A percentile compares a stretch with the other conserved stretches of the same genome.
phyloP scores from a whole-genome alignment of 1,284 basidiomycete species.

The Ceratobasidium theobromae region DNA sequence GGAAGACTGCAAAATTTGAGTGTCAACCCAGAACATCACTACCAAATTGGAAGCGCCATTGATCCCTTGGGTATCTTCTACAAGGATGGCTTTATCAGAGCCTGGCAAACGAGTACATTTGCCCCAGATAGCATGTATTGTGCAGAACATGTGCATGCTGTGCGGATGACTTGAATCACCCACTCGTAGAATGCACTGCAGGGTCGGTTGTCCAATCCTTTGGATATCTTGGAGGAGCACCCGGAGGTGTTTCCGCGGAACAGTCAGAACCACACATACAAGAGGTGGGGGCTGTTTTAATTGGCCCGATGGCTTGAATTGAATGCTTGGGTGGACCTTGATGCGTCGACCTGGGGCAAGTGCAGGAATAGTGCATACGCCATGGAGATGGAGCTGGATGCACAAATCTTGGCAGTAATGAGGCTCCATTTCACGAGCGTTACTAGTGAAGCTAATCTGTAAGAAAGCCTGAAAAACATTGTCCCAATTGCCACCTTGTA shows the following conservation, averaged over 20 bases:
- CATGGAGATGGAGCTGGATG: conserved; percentile 3
- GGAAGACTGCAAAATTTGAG: neutral
- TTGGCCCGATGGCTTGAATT: neutral
- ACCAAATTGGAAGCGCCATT: conserved; percentile 11
- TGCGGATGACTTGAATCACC: no score
- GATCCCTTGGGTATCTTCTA: neutral
- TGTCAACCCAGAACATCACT: conserved; percentile 6
- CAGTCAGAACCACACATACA: conserved; percentile 9
- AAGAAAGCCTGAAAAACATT: neutral
- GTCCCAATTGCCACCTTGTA: neutral
- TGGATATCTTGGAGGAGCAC: neutral
- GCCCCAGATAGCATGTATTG: conserved; percentile 13
- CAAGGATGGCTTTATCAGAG: neutral
- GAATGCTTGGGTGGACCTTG: neutral
- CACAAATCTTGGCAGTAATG: conserved; percentile 2
- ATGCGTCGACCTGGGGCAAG: neutral
- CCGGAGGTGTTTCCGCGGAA: neutral
- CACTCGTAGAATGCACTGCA: neutral
- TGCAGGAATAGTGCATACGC: neutral
- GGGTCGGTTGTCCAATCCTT: neutral
- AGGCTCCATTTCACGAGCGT: neutral
- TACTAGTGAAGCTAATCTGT: neutral
- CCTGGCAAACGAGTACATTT: neutral
- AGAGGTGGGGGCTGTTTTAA: neutral
- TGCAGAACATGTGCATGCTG: neutral